Conservation (phyloP, 2,329 filamentous ascomycete species). For the Penicillium glabrum region DNA sequence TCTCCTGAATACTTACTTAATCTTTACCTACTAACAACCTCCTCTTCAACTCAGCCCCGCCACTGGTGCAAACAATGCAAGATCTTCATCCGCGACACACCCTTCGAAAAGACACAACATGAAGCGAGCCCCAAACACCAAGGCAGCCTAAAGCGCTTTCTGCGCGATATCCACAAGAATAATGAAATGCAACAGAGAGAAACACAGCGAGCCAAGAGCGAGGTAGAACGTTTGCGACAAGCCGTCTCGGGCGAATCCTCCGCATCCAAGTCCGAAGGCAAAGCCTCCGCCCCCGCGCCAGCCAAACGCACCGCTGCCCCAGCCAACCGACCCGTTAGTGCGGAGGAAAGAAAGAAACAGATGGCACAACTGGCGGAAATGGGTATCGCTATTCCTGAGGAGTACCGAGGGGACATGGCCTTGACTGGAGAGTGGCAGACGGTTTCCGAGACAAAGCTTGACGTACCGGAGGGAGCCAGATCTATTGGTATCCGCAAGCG, state of each 20-base stretch:
- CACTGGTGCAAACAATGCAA: constrained; percentile 99
- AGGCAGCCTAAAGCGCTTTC: constrained; percentile 79
- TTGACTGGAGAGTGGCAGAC: constrained; percentile 86
- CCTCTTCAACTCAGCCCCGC: constrained; percentile 57
- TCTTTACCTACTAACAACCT: not conserved
- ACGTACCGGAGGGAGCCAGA: constrained; percentile 45
- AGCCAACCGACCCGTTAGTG: constrained; percentile 45
- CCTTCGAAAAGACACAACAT: constrained; percentile 84
- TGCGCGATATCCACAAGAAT: constrained; percentile 82
- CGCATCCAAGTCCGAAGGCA: constrained; percentile 19
- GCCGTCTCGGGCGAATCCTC: constrained; percentile 57
- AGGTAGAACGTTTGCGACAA: constrained; percentile 82
- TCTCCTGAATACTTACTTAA: constrained; percentile 17
- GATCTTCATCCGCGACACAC: constrained; percentile 86
- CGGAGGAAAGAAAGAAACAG: constrained; percentile 75
- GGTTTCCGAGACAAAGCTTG: constrained; percentile 52
- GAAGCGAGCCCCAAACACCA: constrained; percentile 85
- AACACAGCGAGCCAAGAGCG: constrained; percentile 76
- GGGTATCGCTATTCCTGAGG: constrained; percentile 80
- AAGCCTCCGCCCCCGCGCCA: constrained; percentile 18
- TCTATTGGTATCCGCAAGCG: constrained; percentile 48
- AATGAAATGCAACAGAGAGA: constrained; percentile 81
- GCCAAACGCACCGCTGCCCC: constrained; percentile 34
- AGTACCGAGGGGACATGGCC: constrained; percentile 76
- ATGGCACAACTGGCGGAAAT: constrained; percentile 83